Evolutionary conservation across 2,329 filamentous ascomycete genomes (phyloP), one percentile per base, ranked within the genome.

Genomic region (Calonectria henricotiae): DNA sequence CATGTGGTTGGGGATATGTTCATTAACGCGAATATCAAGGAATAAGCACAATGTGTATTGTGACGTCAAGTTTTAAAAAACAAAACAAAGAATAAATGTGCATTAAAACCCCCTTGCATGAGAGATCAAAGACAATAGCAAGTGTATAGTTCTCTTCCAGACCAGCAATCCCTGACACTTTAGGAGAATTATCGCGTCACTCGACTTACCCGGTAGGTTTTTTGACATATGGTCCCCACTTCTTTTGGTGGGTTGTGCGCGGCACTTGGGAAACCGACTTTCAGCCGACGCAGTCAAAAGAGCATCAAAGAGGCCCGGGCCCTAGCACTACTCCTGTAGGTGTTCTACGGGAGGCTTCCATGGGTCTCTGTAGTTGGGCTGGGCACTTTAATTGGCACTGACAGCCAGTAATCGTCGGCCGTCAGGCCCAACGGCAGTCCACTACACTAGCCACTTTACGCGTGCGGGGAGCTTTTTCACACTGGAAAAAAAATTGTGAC

Each of bases 401-500:
- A 35, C 55, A 55, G 51, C 63, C 63, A 66, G 63, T 66, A 66
- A 66, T 66, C 51, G 41, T 58, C 20, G 30, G 55, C 23, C 55
- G 55, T 41, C 55, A 43, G 35, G 51, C 35, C 55, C 37, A 75
- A 74, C 69, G 71, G 66, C 73, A 62, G 60, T 69, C 46, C 55
- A 47, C 44, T 65, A 35, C 63, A 41, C 61, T 69, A 69, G 68
- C 68, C 70, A 71, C 68, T 68, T 67, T 68, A 68, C 71, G 75
- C 74, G 75, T 71, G 75, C 75, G 75, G 75, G 74, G 71, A 70
- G 67, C 63, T 41, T 66, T 74, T 74, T 77, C 58, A 54, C 67
- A 69, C 67, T 69, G 67, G 62, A 75, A 77, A 74, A 78, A 77
- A 79, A 79, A 78, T 76, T 79, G 78, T 77, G 78, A 79, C 77